Conservation (phyloP, 2,329 filamentous ascomycete genomes). For the Pseudocercospora eumusae region DNA sequence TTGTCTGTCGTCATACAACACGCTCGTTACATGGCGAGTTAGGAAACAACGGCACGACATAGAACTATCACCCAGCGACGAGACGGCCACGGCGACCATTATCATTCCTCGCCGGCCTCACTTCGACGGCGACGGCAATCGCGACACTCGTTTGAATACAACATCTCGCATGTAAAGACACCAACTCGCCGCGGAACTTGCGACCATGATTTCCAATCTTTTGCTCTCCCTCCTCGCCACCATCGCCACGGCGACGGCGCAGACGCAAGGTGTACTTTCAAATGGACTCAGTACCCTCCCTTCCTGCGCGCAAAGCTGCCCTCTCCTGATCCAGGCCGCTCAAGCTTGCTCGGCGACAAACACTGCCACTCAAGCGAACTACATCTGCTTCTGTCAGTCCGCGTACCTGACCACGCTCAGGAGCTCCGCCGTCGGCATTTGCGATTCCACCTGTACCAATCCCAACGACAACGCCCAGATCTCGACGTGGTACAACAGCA, state of each 20-base stretch:
- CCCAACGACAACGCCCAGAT: conserved; percentile 59
- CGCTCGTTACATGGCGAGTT: neutral
- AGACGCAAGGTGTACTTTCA: conserved; percentile 33
- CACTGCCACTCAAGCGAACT: conserved; percentile 54
- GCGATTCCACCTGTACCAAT: conserved; percentile 53
- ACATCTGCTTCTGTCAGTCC: conserved; percentile 73
- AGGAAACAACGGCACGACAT: too few relatives aligned
- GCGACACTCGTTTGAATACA: neutral
- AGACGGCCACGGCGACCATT: too few relatives aligned
- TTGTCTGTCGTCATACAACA: neutral
- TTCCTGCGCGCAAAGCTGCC: conserved; percentile 41
- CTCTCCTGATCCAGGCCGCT: conserved; percentile 61
- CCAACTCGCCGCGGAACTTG: neutral
- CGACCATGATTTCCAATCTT: neutral
- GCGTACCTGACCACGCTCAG: conserved; percentile 60
- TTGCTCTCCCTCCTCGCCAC: neutral
- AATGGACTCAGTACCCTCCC: conserved; percentile 41
- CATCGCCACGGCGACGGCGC: conserved; percentile 23
- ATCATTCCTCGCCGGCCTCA: neutral
- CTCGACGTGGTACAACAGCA: conserved; percentile 68
- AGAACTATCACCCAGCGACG: neutral
- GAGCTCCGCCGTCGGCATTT: conserved; percentile 54
- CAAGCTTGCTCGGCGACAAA: conserved; percentile 61
- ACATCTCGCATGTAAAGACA: neutral
- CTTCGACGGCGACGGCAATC: neutral